Evolutionary conservation across 73 alveolate species (phyloP).

Genomic region (Urostyla sp.): DNA sequence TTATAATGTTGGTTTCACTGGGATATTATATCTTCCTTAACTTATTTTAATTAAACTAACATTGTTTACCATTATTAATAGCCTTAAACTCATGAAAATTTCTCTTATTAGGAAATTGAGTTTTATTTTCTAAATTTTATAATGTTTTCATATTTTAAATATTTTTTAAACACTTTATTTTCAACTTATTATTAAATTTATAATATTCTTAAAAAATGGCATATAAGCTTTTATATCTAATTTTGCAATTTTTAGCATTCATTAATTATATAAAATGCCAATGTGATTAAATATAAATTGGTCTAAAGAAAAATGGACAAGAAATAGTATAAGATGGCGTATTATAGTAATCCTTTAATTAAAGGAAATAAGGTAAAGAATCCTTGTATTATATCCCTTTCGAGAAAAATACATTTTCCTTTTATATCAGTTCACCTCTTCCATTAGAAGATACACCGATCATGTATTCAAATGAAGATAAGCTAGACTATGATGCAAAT

Average conservation of each 20-base stretch:
- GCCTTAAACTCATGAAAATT: too few species aligned
- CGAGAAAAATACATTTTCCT: background rate
- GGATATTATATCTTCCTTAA: background rate
- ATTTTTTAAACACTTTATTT: too few species aligned
- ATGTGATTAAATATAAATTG: background rate
- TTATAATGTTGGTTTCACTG: background rate
- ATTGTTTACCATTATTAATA: too few species aligned
- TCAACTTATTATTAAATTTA: too few species aligned
- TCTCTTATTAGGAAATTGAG: too few species aligned
- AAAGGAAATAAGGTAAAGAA: background rate
- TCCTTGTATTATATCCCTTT: conserved; percentile 23
- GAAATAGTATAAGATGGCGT: background rate
- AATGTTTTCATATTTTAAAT: too few species aligned
- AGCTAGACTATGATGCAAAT: conserved; percentile 29
- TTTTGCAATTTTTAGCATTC: background rate
- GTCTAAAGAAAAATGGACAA: background rate
- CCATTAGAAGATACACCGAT: conserved; percentile 28
- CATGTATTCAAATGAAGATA: background rate
- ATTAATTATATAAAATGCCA: background rate
- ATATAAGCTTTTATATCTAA: background rate
- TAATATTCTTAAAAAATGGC: background rate
- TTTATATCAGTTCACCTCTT: conserved; percentile 28
- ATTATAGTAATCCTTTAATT: background rate
- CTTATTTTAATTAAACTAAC: background rate
- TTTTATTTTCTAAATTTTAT: too few species aligned